phyloP scores from a whole-genome alignment of 202 grass and related monocot genomes.

The Setaria viridis region DNA sequence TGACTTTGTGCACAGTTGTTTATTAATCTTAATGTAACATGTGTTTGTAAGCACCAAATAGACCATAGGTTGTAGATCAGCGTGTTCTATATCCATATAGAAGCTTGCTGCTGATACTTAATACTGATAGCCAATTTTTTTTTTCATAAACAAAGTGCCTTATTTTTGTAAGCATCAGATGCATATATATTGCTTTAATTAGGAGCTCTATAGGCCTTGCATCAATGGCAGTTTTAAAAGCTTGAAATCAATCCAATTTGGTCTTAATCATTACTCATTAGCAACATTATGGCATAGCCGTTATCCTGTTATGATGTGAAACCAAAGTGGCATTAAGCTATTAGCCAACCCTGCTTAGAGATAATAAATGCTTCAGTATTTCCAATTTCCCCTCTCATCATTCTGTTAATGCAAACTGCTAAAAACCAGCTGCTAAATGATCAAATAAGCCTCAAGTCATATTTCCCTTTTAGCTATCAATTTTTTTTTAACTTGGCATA shows the following conservation, averaged over 20 bases:
- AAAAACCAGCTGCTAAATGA: background rate
- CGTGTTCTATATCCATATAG: background rate
- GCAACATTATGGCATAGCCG: background rate
- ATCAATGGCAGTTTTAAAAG: background rate
- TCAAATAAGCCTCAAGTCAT: background rate
- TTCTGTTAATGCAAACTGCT: background rate
- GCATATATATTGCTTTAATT: background rate
- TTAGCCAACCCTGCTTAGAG: background rate
- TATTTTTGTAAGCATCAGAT: constrained; percentile 8
- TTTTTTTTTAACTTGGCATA: constrained; percentile 27
- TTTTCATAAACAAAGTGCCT: background rate
- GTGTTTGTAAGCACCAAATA: background rate
- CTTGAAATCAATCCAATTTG: background rate
- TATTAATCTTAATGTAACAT: constrained; percentile 25
- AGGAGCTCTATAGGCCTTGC: background rate
- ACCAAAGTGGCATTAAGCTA: background rate
- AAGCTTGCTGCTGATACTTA: background rate
- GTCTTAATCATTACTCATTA: background rate
- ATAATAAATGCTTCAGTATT: background rate
- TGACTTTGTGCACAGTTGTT: background rate
- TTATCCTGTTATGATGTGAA: background rate
- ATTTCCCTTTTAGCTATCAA: constrained; percentile 13
- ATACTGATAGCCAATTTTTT: background rate
- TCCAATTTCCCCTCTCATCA: background rate
- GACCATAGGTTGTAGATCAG: background rate